A percentile compares a stretch with the other conserved stretches of the same genome.
Evolutionary conservation across 1,284 basidiomycete species (phyloP).

Genomic region (Rhodotorula sp.): DNA sequence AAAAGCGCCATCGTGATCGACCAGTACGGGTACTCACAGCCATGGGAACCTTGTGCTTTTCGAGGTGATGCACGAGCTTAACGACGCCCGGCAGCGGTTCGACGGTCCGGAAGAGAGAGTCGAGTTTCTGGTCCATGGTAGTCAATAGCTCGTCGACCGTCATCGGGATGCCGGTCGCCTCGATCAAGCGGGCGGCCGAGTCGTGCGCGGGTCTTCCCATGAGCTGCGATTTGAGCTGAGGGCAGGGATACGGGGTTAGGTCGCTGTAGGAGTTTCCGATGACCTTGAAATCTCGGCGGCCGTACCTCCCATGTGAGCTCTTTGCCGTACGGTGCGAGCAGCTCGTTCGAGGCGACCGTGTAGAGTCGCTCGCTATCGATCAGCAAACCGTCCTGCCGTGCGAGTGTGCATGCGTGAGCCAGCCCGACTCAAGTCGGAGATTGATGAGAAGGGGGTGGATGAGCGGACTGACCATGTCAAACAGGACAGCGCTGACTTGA

Average conservation of each 20-base stretch:
- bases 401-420: background rate
- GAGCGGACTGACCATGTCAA: constrained; percentile 36
- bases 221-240: constrained; percentile 25
- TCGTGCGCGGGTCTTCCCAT: constrained; percentile 34
- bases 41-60: constrained; percentile 41
- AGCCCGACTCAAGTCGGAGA: no score
- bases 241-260: background rate
- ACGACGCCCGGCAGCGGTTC: constrained; percentile 42
- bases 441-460: background rate
- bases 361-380: constrained; percentile 33
- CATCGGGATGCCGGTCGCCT: constrained; percentile 22
- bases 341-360: constrained; percentile 28
- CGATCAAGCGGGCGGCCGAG: constrained; percentile 24
- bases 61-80: constrained; percentile 42
- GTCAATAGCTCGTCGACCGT: constrained; percentile 18
- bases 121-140: constrained; percentile 16
- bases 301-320: constrained; percentile 31
- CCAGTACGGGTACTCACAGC: constrained; percentile 17
- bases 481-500: constrained; percentile 29
- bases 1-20: no score
- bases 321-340: constrained; percentile 29
- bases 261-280: background rate
- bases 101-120: constrained; percentile 22
- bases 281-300: background rate
- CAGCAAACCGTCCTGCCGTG: constrained; percentile 28